A percentile compares a stretch with the other conserved stretches of the same genome.
Conservation (phyloP, 352 stramenopile genomes). For the Ophiocytium majus region DNA sequence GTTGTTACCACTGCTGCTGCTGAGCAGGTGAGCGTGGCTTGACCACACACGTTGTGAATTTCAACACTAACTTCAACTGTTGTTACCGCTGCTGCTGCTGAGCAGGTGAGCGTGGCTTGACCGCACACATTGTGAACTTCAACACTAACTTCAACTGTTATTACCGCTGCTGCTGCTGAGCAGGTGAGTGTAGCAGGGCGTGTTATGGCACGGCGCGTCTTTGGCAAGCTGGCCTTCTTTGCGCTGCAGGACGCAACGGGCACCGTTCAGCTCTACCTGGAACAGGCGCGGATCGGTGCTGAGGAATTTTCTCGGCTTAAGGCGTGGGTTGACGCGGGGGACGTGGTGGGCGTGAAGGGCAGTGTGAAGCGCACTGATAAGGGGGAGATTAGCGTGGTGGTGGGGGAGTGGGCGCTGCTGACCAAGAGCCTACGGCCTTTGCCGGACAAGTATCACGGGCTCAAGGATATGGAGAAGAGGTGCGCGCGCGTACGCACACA, state of each 20-base stretch:
- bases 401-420: slow-evolving; percentile 73
- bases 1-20: not conserved
- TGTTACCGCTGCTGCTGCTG: not conserved
- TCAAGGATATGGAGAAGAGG: slow-evolving; percentile 63
- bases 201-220: slow-evolving; percentile 73
- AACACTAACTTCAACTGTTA: not conserved
- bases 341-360: slow-evolving; percentile 73
- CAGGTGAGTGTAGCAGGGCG: slow-evolving; percentile 65
- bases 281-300: slow-evolving; percentile 67
- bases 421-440: slow-evolving; percentile 73
- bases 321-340: slow-evolving; percentile 57
- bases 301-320: slow-evolving; percentile 63
- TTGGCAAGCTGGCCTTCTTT: slow-evolving; percentile 81
- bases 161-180: not conserved
- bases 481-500: slow-evolving; percentile 6
- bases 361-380: slow-evolving; percentile 75
- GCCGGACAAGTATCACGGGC: slow-evolving; percentile 76
- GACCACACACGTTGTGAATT: not conserved
- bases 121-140: not conserved
- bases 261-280: slow-evolving; percentile 71
- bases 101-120: not conserved
- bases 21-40: not conserved
- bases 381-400: slow-evolving; percentile 74
- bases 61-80: not conserved
- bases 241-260: slow-evolving; percentile 72